Percentiles rank a stretch among this genome's conserved stretches.
Conservation (phyloP, 2,329 filamentous ascomycete genomes). For the Myrmaecium sp. region DNA sequence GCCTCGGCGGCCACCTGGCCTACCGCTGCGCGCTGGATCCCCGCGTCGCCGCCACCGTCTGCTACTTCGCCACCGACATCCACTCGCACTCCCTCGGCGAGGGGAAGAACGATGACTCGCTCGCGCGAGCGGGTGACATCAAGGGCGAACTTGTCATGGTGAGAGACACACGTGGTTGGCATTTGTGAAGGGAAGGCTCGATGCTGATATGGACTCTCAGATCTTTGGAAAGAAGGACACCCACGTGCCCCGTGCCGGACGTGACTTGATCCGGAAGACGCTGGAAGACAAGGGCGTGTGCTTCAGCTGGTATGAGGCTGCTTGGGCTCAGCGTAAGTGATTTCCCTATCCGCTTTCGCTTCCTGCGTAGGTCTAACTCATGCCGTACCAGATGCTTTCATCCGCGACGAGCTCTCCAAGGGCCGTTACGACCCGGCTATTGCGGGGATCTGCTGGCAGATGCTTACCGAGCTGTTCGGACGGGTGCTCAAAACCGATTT, state of each 20-base stretch:
- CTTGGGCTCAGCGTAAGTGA: conserved; percentile 73
- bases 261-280: conserved; percentile 69
- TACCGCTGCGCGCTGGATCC: conserved; percentile 57
- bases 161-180: conserved; percentile 5
- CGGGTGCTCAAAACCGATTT: conserved; percentile 64
- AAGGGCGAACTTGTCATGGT: conserved; percentile 64
- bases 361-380: conserved; percentile 4
- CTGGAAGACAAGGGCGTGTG: conserved; percentile 57
- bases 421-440: conserved; percentile 85
- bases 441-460: conserved; percentile 76
- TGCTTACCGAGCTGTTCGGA: conserved; percentile 72
- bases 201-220: conserved; percentile 11
- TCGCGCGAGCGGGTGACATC: conserved; percentile 47
- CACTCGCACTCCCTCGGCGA: conserved; percentile 63
- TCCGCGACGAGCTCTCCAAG: conserved; percentile 81
- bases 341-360: not conserved
- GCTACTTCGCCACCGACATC: conserved; percentile 88
- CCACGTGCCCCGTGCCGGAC: conserved; percentile 67
- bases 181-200: not conserved
- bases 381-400: conserved; percentile 54
- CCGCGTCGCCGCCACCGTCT: conserved; percentile 58
- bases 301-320: conserved; percentile 75
- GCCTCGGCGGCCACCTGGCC: conserved; percentile 77
- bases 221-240: conserved; percentile 87
- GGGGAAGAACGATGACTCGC: conserved; percentile 44